These are phyloP conservation scores for Talaromyces sp. DNA, from an alignment of 2,329 filamentous ascomycete genomes.

Conservation along the genomic window DNA sequence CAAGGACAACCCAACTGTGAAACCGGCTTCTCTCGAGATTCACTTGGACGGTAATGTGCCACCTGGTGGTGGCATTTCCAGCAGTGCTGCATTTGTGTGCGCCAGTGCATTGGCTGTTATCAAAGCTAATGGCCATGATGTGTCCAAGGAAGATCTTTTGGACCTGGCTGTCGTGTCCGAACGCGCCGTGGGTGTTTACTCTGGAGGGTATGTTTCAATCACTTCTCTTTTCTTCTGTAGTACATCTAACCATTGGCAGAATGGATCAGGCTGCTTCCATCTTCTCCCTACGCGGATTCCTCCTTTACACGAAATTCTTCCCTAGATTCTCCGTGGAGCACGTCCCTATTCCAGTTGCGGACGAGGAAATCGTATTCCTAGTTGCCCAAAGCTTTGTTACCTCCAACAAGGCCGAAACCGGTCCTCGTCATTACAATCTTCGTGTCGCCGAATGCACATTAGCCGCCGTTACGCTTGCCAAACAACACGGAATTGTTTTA, in stretches of 20 bases:
- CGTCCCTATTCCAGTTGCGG: constrained; percentile 75
- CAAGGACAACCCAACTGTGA: constrained; percentile 61
- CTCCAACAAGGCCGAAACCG: constrained; percentile 91
- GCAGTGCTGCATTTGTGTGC: constrained; percentile 89
- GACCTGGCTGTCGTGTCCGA: constrained; percentile 94
- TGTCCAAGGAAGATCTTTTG: constrained; percentile 88
- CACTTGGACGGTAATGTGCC: constrained; percentile 90
- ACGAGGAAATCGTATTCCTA: constrained; percentile 82
- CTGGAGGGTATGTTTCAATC: constrained; percentile 66
- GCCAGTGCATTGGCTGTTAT: constrained; percentile 85
- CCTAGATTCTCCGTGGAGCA: constrained; percentile 72
- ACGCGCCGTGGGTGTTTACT: constrained; percentile 91
- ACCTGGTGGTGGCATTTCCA: constrained; percentile 85
- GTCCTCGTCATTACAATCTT: constrained; percentile 91
- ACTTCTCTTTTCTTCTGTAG: background rate
- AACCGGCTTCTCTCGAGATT: constrained; percentile 75
- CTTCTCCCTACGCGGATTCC: constrained; percentile 79
- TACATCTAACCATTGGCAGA: constrained; percentile 41
- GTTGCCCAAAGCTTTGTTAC: constrained; percentile 93
- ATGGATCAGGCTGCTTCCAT: constrained; percentile 99
- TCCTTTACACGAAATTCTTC: constrained; percentile 85
- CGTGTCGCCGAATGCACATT: constrained; percentile 93
- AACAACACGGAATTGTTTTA: constrained; percentile 60
- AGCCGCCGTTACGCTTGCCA: constrained; percentile 67
- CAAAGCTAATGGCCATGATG: constrained; percentile 74